Percentiles rank a stretch among this genome's conserved stretches.
phyloP scores from a whole-genome alignment of 495 filamentous ascomycete species.

The Neurospora terricola region DNA sequence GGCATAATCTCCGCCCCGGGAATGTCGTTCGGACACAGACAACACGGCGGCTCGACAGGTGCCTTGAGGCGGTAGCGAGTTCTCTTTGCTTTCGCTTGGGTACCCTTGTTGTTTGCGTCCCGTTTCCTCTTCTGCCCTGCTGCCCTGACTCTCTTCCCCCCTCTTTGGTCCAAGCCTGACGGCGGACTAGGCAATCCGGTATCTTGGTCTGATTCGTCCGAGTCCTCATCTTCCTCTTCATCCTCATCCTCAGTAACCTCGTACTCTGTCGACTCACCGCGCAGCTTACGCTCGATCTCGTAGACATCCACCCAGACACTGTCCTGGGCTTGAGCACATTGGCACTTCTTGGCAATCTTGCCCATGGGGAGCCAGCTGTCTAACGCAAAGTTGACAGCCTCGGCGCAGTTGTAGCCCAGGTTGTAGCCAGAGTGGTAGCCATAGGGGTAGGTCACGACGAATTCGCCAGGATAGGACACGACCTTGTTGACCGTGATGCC shows the following conservation, averaged over 20 bases:
- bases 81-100: slow-evolving; percentile 57
- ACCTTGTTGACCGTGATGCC: slow-evolving; percentile 92
- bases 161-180: slow-evolving; percentile 30
- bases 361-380: slow-evolving; percentile 91
- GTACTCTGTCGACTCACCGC: slow-evolving; percentile 87
- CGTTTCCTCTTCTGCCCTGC: slow-evolving; percentile 48
- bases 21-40: slow-evolving; percentile 88
- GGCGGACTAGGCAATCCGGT: slow-evolving; percentile 68
- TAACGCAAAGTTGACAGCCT: slow-evolving; percentile 96
- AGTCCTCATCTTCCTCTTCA: slow-evolving; percentile 61
- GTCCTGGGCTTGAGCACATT: slow-evolving; percentile 77
- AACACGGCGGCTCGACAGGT: slow-evolving; percentile 72
- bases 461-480: slow-evolving; percentile 95
- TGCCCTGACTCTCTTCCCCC: slow-evolving; percentile 42
- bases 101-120: slow-evolving; percentile 22
- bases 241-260: slow-evolving; percentile 72
- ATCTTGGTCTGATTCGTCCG: slow-evolving; percentile 52
- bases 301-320: slow-evolving; percentile 97
- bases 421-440: slow-evolving; percentile 99
- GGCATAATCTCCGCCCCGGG: slow-evolving; percentile 73
- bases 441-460: slow-evolving; percentile 97
- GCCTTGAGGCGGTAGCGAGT: slow-evolving; percentile 59
- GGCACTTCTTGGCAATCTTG: slow-evolving; percentile 93
- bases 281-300: slow-evolving; percentile 87
- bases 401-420: slow-evolving; percentile 95